Evolutionary conservation across 805 yeast species (phyloP), one percentile per base, ranked within the genome.

Genomic region (Tetrapisispora iriomotensis): DNA sequence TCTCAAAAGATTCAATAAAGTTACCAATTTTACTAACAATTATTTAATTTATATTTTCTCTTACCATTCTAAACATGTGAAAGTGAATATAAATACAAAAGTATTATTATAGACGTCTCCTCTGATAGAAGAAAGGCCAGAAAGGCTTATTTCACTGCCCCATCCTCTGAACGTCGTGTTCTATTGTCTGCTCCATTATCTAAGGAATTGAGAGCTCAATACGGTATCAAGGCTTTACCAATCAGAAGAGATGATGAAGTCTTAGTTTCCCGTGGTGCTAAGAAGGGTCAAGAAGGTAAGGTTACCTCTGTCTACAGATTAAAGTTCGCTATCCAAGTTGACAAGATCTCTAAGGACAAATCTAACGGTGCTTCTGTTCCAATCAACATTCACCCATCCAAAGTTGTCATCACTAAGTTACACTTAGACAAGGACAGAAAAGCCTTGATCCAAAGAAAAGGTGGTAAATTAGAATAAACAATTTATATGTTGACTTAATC

Each of bases 201-300:
- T 62, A 92, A 92, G 80, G 98, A 92, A 77, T 84, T 92, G 73
- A 82, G 94, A 71, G 94, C 82, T 71, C 81, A 92, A 77, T 92
- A 88, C 85, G 87, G 87, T 70, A 75, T 92, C 74, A 86, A 80
- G 68, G 75, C 96, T 60, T 74, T 92, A 55, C 98, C 98, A 70
- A 80, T 92, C 77, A 92, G 96, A 82, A 82, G 83, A 74, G 94
- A 88, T 61, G 98, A 92, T 70, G 86, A 83, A 72, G 95, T 92
- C 61, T 71, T 76, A 61, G 92, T 92, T 65, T 90, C 82, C 69
- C 90, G 98, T 75, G 98, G 98, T 67, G 84, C 97, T 66, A 84
- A 85, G 83, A 92, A 92, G 79, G 98, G 97, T 70, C 87, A 90
- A 62, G 98, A 90, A 78, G 98, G 98, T 74, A 85, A 87, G 75